Evolutionary conservation across 768 basidiomycete species (phyloP), one percentile per base, ranked within the genome.

Genomic region (Arthromyces matolae): DNA sequence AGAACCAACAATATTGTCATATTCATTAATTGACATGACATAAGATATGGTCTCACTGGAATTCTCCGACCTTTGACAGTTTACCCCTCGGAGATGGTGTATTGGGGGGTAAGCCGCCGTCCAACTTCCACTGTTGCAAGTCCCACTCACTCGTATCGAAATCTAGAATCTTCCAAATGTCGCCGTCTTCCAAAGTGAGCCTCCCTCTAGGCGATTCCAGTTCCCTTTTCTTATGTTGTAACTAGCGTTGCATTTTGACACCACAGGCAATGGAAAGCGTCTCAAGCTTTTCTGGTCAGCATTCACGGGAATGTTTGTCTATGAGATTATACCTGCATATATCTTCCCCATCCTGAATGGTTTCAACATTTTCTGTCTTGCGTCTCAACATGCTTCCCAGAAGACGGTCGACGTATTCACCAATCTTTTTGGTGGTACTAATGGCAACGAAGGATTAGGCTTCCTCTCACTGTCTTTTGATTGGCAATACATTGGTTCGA

Each of bases 371-470:
- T 72, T 84, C 60, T 86, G 84, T 53, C 66, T 86, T 33, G 73
- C 83, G 2, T 78, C 75, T 3, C 79, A 79, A 55, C 67, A 67
- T 28, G 69, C 71, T 1, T 66, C 73, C 2, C 61, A 71, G 34
- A 68, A 55, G 6, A 69, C 76, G 5, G 64, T 70, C 23, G 64
- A 79, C 50, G 58, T 77, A 13, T 73, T 84, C 56, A 83, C 81
- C 3, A 78, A 81, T 43, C 55, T 87, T 0, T 86, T 87, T 49
- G 86, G 86, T 23, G 86, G 86, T 5, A 66, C 77, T 3, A 71
- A 78, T 28, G 82, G 75, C 23, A 87, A 86, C 54, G 84, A 87
- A 60, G 84, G 83, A 0, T 67, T 86, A 32, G 84, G 84, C 0
- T 56, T 86, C 16, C 46, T 80, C 32, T 78, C 76, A 27, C 48